phyloP scores from a whole-genome alignment of 2,329 filamentous ascomycete genomes.

The Fusarium sp. region DNA sequence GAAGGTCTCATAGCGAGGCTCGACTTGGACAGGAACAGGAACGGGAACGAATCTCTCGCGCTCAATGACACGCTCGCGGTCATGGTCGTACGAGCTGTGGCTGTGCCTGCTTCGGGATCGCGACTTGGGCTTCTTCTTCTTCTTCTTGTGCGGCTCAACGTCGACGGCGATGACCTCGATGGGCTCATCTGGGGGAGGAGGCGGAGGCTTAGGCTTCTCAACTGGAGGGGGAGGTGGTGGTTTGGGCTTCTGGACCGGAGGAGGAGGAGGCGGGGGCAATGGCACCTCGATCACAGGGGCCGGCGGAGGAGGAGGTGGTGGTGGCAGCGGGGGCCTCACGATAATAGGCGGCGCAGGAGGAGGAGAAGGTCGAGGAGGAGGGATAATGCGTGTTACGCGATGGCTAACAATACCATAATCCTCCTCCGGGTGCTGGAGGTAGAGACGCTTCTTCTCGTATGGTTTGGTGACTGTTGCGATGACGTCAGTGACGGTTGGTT shows the following conservation, averaged over 20 bases:
- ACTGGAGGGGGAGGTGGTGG: slow-evolving; percentile 48
- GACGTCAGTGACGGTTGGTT: slow-evolving; percentile 45
- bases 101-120: slow-evolving; percentile 53
- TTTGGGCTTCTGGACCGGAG: slow-evolving; percentile 29
- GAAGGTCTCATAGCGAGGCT: slow-evolving; percentile 63
- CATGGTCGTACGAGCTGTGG: slow-evolving; percentile 50
- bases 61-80: slow-evolving; percentile 67
- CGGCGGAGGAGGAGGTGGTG: slow-evolving; percentile 46
- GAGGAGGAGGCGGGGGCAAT: slow-evolving; percentile 43
- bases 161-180: slow-evolving; percentile 60
- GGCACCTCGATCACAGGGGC: slow-evolving; percentile 31
- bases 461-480: slow-evolving; percentile 49
- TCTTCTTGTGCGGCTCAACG: slow-evolving; percentile 52
- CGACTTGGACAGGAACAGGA: slow-evolving; percentile 59
- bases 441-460: slow-evolving; percentile 60
- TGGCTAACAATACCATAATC: slow-evolving; percentile 57
- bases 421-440: slow-evolving; percentile 59
- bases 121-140: slow-evolving; percentile 51
- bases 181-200: slow-evolving; percentile 51
- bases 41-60: slow-evolving; percentile 65
- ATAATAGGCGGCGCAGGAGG: slow-evolving; percentile 46
- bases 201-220: slow-evolving; percentile 45
- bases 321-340: slow-evolving; percentile 42
- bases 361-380: slow-evolving; percentile 51
- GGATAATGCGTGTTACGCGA: slow-evolving; percentile 58